phyloP scores from a whole-genome alignment of 805 yeast species.

The Clavispora fructus region DNA sequence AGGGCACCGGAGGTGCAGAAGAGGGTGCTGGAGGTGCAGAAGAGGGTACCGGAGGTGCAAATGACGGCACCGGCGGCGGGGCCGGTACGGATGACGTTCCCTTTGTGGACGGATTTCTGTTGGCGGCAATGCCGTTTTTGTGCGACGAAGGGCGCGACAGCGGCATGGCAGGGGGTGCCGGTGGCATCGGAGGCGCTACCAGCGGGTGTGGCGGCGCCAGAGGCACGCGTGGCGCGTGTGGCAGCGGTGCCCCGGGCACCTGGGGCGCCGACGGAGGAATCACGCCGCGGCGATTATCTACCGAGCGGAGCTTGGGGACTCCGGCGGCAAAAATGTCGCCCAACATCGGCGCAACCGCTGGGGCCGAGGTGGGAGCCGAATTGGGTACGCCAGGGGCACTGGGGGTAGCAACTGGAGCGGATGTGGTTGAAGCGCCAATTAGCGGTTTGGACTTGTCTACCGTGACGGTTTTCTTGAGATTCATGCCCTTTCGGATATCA shows the following conservation, averaged over 20 bases:
- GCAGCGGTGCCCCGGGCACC: too few species aligned
- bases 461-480: slow-evolving; percentile 38
- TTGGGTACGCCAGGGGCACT: slow-evolving; percentile 11
- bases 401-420: slow-evolving; percentile 16
- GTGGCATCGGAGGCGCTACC: not conserved
- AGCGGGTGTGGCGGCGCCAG: slow-evolving; percentile 20
- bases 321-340: slow-evolving; percentile 77
- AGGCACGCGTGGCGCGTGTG: too few species aligned
- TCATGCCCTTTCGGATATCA: slow-evolving; percentile 65
- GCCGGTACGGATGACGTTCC: too few species aligned
- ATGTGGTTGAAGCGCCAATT: slow-evolving; percentile 39
- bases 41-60: not conserved
- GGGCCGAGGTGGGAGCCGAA: too few species aligned
- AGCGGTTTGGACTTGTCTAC: slow-evolving; percentile 48
- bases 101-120: too few species aligned
- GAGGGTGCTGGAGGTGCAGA: slow-evolving; percentile 12
- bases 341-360: slow-evolving; percentile 36
- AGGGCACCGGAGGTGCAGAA: slow-evolving; percentile 15
- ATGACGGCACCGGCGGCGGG: too few species aligned
- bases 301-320: slow-evolving; percentile 59
- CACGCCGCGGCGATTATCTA: slow-evolving; percentile 31
- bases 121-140: too few species aligned
- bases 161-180: not conserved
- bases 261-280: slow-evolving; percentile 35
- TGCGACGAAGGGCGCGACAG: too few species aligned